A percentile compares a stretch with the other conserved stretches of the same genome.
These are phyloP conservation scores for Theobroma cacao DNA, from an alignment of 345 rosid genomes.

Conservation along the genomic window DNA sequence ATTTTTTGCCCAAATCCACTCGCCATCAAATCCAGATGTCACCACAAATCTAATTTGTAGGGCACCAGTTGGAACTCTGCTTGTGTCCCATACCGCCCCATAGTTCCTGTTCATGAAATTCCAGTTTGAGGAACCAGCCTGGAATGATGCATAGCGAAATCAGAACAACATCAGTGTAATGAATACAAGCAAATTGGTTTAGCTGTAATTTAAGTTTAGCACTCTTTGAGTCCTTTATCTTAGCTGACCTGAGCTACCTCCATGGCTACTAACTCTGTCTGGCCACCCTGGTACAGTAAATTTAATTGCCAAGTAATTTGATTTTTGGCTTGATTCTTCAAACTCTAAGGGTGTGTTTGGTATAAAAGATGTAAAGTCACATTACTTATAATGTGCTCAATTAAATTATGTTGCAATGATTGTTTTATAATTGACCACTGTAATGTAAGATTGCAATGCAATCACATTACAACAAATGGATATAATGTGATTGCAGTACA, in stretches of 20 bases:
- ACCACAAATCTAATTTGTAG: conserved; percentile 79
- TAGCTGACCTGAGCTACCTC: conserved; percentile 61
- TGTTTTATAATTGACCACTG: no score
- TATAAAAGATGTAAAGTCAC: no score
- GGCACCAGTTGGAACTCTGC: conserved; percentile 67
- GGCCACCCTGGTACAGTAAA: conserved; percentile 88
- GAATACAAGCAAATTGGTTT: not conserved
- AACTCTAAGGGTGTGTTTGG: no score
- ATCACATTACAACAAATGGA: no score
- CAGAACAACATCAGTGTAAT: not conserved
- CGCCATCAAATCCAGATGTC: conserved; percentile 82
- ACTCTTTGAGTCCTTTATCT: not conserved
- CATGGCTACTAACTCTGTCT: conserved; percentile 76
- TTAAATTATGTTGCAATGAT: no score
- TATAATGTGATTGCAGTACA: no score
- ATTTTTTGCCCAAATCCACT: conserved; percentile 65
- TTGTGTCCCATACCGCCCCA: conserved; percentile 85
- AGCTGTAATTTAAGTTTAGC: not conserved
- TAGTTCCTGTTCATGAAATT: conserved; percentile 62
- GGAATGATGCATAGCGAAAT: not conserved
- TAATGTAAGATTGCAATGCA: no score
- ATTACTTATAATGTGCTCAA: no score
- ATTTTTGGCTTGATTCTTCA: conserved; percentile 83
- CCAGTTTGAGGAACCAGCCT: conserved; percentile 63
- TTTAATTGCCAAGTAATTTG: conserved; percentile 71